Evolutionary conservation across 352 stramenopile species (phyloP), one percentile per base, ranked within the genome.

Genomic region (Phytophthora nicotianae): DNA sequence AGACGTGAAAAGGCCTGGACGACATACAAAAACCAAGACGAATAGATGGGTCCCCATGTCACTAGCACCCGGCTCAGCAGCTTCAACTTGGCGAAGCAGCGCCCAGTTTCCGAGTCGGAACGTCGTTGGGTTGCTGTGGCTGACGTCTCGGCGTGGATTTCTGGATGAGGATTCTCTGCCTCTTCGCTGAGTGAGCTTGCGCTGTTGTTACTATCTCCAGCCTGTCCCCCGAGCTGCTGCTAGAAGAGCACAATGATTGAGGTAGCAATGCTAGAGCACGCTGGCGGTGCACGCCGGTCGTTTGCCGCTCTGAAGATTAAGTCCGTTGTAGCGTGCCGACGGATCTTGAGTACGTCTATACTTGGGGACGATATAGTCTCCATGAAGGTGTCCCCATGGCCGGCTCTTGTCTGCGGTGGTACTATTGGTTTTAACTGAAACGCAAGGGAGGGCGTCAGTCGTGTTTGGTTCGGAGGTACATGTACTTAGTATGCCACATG

Each of bases 11-110:
- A 32, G 57, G n/a, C 38, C 20, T 42, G 33, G 42, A 9, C 35
- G 5, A 3, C 52, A 26, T 68, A 64, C 53, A 50, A 57, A 70
- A 29, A 23, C 4, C 48, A 56, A 70, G 47, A 29, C 16, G 45
- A 63, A 70, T 26, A 60, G 38, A 65, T 52, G 47, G 47, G 41
- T 55, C 60, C 51, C 37, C 62, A 40, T 52, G 32, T 51, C 37
- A 29, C 38, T 59, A 27, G 24, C 17, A 33, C 47, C 58, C 38
- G 54, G 50, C 47, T 68, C 60, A 52, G 50, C 21, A 20, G 32
- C 59, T 67, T 55, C 59, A 60, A 61, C 50, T 55, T 62, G 59
- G 20, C 29, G 20, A 47, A 58, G 47, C 57, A 58, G n/a, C 50
- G 11, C 24, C 4, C 29, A 35, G 29, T 14, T 9, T 35, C 29